phyloP scores from a whole-genome alignment of 148 eudicot species.

The Chenopodium berlandieri region DNA sequence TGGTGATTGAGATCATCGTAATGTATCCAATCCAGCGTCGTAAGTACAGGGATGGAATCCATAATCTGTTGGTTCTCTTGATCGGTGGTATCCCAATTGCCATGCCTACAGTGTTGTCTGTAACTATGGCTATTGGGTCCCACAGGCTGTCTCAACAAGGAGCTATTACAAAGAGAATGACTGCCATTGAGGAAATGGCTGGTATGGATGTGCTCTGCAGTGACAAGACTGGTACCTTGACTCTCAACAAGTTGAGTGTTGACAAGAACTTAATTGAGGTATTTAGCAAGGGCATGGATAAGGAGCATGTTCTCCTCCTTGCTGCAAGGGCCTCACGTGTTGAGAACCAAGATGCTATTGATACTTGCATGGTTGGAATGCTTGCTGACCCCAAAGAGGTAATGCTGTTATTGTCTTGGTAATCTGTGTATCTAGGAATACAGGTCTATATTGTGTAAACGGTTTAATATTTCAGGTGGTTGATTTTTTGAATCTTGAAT shows the following conservation, averaged over 20 bases:
- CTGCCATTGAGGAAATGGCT: constrained; percentile 99
- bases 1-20: constrained; percentile 74
- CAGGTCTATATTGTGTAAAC: background rate
- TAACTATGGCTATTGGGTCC: constrained; percentile 99
- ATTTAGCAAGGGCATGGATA: constrained; percentile 75
- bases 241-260: constrained; percentile 86
- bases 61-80: constrained; percentile 86
- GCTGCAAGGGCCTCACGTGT: constrained; percentile 94
- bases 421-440: background rate
- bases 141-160: constrained; percentile 94
- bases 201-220: constrained; percentile 99
- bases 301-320: constrained; percentile 68
- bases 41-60: constrained; percentile 71
- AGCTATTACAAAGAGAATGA: constrained; percentile 98
- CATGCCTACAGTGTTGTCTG: constrained; percentile 95
- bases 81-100: constrained; percentile 99
- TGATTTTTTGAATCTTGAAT: constrained; percentile 11
- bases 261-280: constrained; percentile 88
- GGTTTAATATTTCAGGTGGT: background rate
- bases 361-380: constrained; percentile 88
- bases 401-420: background rate
- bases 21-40: constrained; percentile 96
- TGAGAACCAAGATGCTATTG: constrained; percentile 98
- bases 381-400: constrained; percentile 99
- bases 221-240: constrained; percentile 96